Percentiles rank a stretch among this genome's conserved stretches.
These are phyloP conservation scores for Hemisphaericaspora nanyangensis DNA, from an alignment of 805 yeast genomes.

Conservation along the genomic window DNA sequence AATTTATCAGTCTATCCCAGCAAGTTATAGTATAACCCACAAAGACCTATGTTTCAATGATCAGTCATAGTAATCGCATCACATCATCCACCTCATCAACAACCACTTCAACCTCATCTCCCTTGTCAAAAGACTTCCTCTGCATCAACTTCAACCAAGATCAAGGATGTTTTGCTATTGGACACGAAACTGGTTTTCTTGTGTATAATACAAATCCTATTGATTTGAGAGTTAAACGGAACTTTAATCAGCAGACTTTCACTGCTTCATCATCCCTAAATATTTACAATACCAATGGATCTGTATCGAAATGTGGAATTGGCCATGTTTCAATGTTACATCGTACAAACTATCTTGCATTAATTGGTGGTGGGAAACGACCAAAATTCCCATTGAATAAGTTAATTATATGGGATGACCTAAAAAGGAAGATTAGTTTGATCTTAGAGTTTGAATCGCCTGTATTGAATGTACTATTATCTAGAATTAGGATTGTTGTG, in stretches of 20 bases:
- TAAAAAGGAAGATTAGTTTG: conserved; percentile 69
- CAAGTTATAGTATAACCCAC: too few species aligned
- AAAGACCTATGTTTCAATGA: not conserved
- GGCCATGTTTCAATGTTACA: conserved; percentile 80
- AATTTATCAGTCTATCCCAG: too few species aligned
- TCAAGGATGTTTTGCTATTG: conserved; percentile 82
- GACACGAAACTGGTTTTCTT: conserved; percentile 75
- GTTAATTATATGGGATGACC: conserved; percentile 88
- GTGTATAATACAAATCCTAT: conserved; percentile 88
- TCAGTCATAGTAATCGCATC: not conserved
- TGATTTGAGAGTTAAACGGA: conserved; percentile 65
- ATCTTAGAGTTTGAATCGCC: conserved; percentile 74
- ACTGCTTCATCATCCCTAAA: conserved; percentile 1
- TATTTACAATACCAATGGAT: conserved; percentile 1
- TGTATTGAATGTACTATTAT: conserved; percentile 67
- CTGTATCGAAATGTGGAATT: conserved; percentile 49
- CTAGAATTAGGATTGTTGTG: conserved; percentile 72
- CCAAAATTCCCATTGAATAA: conserved; percentile 79
- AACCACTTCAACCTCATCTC: not conserved
- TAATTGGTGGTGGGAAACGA: conserved; percentile 84
- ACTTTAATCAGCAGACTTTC: conserved; percentile 23
- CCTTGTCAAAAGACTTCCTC: conserved; percentile 22
- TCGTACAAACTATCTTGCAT: conserved; percentile 83
- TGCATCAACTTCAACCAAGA: conserved; percentile 82
- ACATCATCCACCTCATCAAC: conserved; percentile 1